Evolutionary conservation across 257 asterid genomes (phyloP), one percentile per base, ranked within the genome.

Genomic region (Plectranthus barbatus): DNA sequence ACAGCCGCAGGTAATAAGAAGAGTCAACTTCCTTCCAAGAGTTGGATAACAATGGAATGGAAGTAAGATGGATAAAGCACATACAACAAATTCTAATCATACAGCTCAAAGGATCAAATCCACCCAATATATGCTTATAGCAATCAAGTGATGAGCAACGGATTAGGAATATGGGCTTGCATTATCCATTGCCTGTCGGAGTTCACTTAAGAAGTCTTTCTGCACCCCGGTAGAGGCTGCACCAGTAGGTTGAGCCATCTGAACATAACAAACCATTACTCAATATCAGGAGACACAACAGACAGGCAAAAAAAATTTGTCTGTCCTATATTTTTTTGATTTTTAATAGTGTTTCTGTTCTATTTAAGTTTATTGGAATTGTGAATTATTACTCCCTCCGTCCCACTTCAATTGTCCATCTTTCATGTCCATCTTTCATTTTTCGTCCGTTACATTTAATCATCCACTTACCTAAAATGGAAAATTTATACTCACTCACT

Each of bases 201-300:
- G 91, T 70, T 92, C 92, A 37, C 79, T 79, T 66, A 77, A 69
- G 84, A 92, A 88, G 78, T 92, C 97, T 76, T 81, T 79, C 78
- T 81, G 87, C 78, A 56, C 37, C 55, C 86, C 85, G 26, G 75
- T 62, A 67, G 91, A 68, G 31, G 82, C 76, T 42, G 77, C 85
- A 34, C 76, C 82, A 18, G 81, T 29, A 64, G 70, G 80, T 54
- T 83, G 81, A 60, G 83, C 74, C 74, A 83, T 62, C 94, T 80
- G 85, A 50, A 76, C 37, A 62, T 63, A 60, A 66, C 33, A 64
- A 66, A 29, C 17, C 24, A 18, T 62, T 60, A 62, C 62, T 44
- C 41, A 52, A 31, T 6, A 50, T 12, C 34, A 62, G 45, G 58
- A 42, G 56, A 36, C 11, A 15, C 1, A 47, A 45, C 48, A 19